Base-by-base conservation (phyloP, 257 asterid species). In the Ehretia macrophylla region DNA sequence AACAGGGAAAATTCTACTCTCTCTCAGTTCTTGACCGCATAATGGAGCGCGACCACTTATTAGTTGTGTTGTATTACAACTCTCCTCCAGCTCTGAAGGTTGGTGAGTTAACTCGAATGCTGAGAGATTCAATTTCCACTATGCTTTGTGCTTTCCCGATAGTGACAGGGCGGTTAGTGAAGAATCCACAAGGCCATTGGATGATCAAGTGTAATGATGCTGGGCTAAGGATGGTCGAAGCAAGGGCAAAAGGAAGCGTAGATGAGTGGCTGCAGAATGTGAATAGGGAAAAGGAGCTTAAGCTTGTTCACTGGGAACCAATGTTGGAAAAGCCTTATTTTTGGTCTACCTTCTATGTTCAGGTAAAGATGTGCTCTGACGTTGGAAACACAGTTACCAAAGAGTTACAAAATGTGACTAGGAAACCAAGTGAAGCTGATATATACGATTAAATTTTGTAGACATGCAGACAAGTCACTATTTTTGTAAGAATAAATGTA, bases 261-360 rank as follows among this genome's bases (percentile, higher is more conserved):
- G 61, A 71, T 9, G 76, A 78, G 46, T 85, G 90, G 90, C 69
- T 85, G 27, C 59, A 60, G 60, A 67, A 75, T 72, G 80, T 78
- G 58, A 80, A 82, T 61, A 73, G 87, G 55, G 87, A 80, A n/a
- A 80, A 72, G 64, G 94, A 82, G 73, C 78, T 82, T 19, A 59
- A 71, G 69, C 75, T 85, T 27, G 75, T 72, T 59, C 63, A 78
- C 32, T 85, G 86, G 95, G 95, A 83, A 70, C 85, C 80, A 32
- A 80, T 83, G 81, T 72, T 23, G 56, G 75, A 72, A 39, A 79
- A 72, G 11, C 77, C 84, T 0, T 85, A 83, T 56, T 85, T 65
- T 53, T 82, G 90, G 90, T 77, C 90, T 16, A 61, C 87, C 37
- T 85, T 85, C 40, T 77, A 79, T 72, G 78, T 82, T 65, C 86